Evolutionary conservation across 306 rosid genomes (phyloP), one percentile per base, ranked within the genome.

Genomic region (Inga leiocalycina): DNA sequence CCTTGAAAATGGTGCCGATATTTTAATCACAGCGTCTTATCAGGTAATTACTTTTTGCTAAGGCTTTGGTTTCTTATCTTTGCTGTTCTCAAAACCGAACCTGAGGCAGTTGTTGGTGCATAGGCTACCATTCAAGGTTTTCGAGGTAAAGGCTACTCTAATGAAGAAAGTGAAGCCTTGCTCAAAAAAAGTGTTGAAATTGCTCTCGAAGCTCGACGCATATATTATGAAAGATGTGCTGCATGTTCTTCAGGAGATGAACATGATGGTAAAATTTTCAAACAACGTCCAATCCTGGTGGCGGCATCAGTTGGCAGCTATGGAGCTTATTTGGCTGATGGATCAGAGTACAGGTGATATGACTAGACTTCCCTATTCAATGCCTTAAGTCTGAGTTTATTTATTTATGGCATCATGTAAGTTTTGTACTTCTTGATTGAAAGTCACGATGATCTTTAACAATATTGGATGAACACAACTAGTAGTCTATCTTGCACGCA

Each of bases 101-200:
- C 56, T 24, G 72, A 83, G 54, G 67, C 66, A 41, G 62, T 77
- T 78, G 51, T 70, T 54, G 75, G 48, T 79, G 78, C 71, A 41
- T 78, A 90, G 93, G 93, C 93, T 52, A 90, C 93, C 43, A 85
- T 86, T 86, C 91, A 90, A 79, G 91, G 93, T 45, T 90, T 90
- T 65, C 68, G 48, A 71, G 88, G 85, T 6, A 90, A 90, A 84
- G 93, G 93, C 56, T 80, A 59, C 74, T 86, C 93, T 19, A 65
- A 61, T 3, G 86, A 90, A 71, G 86, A 84, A 44, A 76, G 89
- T 68, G 93, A 86, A 88, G 51, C 79, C 67, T 74, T 90, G 81
- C 88, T 90, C 14, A 77, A 84, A 37, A 90, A 27, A 46, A 88
- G 93, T 77, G 93, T 88, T 41, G 91, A 88, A 78, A 90, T 90